Base-by-base conservation (phyloP, 2,329 filamentous ascomycete species). In the Aspergillus sp. region DNA sequence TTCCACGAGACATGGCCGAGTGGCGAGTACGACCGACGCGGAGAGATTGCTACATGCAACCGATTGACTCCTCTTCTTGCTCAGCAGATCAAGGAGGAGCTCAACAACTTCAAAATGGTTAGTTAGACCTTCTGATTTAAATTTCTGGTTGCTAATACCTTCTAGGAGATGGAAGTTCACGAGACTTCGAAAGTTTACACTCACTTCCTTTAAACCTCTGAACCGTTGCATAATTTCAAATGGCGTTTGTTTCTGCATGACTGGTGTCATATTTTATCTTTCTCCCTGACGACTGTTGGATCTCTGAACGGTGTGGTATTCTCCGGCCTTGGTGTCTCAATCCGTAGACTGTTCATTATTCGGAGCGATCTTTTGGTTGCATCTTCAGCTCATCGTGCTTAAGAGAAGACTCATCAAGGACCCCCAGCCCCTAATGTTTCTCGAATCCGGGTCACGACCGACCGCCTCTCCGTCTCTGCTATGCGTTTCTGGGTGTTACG, bases 51-150 rank as follows among this genome's bases (percentile, higher is more conserved):
- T 8, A 98, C 93, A 1, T 98, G 93, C 81, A 98, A 98, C 65
- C 88, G 91, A 53, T 77, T 98, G 55, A 98, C 93, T 39, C 93
- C 93, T 9, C 90, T 96, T 79, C 80, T 98, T 51, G 93, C 93
- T 37, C 93, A 98, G 71, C 93, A 98, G 68, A 98, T 98, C 72
- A 97, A 97, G 72, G 93, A 98, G 72, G 93, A 98, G 73, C 81
- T 98, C 57, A 98, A 98, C 72, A 94, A 85, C 57, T 98, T 98
- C 78, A 98, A 98, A 70, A 98, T 98, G 93, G 89, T 93, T 74
- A 49, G 83, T 70, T 13, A 11, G 6, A 6, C 29, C 10, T 5
- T 28, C 19, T 3, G 26, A 6, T 35, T 19, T 2, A n/a, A 7
- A 27, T 27, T 2, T 11, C 31, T n/a, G 35, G 1, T 34, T 3